Percentiles rank a stretch among this genome's conserved stretches.
phyloP scores from a whole-genome alignment of 2,329 filamentous ascomycete species.

The Stemphylium vesicarium region DNA sequence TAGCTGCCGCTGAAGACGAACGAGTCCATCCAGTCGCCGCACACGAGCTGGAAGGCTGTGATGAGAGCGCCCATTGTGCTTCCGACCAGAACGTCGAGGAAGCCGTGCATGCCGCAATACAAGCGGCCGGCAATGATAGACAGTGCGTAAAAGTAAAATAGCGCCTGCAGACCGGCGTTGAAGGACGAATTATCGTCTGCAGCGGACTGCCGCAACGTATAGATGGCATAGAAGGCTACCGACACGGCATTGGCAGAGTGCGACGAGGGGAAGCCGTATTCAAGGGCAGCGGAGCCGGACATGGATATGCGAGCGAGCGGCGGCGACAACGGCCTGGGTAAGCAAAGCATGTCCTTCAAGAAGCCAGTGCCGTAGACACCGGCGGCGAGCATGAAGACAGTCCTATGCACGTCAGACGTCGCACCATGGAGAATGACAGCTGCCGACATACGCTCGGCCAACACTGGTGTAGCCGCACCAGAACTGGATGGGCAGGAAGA shows the following conservation, averaged over 20 bases:
- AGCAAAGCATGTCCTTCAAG: conserved; percentile 90
- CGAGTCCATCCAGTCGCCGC: conserved; percentile 67
- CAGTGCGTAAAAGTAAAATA: conserved; percentile 82
- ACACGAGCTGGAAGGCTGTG: conserved; percentile 61
- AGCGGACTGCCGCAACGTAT: conserved; percentile 71
- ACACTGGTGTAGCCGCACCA: conserved; percentile 90
- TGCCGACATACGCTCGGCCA: conserved; percentile 76
- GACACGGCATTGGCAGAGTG: conserved; percentile 97
- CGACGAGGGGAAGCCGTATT: conserved; percentile 97
- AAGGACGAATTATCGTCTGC: conserved; percentile 65
- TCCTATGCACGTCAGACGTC: conserved; percentile 34
- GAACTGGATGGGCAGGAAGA: conserved; percentile 90
- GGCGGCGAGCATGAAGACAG: conserved; percentile 67
- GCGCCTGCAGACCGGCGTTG: conserved; percentile 67
- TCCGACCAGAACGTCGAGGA: conserved; percentile 86
- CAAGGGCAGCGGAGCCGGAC: conserved; percentile 92
- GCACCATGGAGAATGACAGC: conserved; percentile 10
- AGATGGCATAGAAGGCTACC: conserved; percentile 82
- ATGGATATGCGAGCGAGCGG: conserved; percentile 94
- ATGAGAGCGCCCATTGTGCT: conserved; percentile 75
- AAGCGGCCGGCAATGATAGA: conserved; percentile 91
- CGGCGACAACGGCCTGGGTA: conserved; percentile 89
- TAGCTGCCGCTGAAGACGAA: conserved; percentile 66
- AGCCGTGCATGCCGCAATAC: conserved; percentile 99
- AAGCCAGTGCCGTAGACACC: conserved; percentile 79